phyloP scores from a whole-genome alignment of 2,329 filamentous ascomycete species.

The Neofusicoccum laricinum region DNA sequence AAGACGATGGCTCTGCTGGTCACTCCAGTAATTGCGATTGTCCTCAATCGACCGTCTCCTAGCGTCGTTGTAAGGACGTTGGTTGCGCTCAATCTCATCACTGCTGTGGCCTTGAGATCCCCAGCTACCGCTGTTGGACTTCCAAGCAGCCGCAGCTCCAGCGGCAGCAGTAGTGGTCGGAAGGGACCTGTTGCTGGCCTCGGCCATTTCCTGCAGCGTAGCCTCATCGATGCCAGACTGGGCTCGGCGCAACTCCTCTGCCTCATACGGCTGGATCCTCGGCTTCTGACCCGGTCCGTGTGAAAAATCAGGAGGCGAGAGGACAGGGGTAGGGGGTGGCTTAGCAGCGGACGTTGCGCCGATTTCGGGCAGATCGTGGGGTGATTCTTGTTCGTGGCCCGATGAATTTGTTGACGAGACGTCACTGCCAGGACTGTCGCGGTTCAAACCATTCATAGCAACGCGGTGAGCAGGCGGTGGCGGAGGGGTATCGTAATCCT shows the following conservation, averaged over 20 bases:
- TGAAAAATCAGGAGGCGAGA: constrained; percentile 72
- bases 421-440: constrained; percentile 26
- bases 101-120: constrained; percentile 27
- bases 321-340: constrained; percentile 69
- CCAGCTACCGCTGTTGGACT: constrained; percentile 27
- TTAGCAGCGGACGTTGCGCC: constrained; percentile 34
- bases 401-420: constrained; percentile 18
- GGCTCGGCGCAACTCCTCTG: constrained; percentile 73
- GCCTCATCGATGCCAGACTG: constrained; percentile 80
- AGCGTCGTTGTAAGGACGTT: not conserved
- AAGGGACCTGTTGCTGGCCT: constrained; percentile 57
- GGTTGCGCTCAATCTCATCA: constrained; percentile 28
- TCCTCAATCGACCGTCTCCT: constrained; percentile 8
- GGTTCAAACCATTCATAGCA: constrained; percentile 22
- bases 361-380: constrained; percentile 30
- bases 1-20: constrained; percentile 34
- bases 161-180: constrained; percentile 37
- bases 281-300: constrained; percentile 72
- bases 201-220: constrained; percentile 77
- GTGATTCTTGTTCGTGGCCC: constrained; percentile 18
- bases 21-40: constrained; percentile 9
- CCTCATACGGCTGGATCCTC: constrained; percentile 66
- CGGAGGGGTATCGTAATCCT: constrained; percentile 31
- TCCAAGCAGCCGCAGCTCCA: constrained; percentile 41
- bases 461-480: constrained; percentile 40